Percentiles rank a stretch among this genome's conserved stretches.
These are phyloP conservation scores for Prunus mongolica DNA, from an alignment of 306 rosid genomes.

Conservation along the genomic window DNA sequence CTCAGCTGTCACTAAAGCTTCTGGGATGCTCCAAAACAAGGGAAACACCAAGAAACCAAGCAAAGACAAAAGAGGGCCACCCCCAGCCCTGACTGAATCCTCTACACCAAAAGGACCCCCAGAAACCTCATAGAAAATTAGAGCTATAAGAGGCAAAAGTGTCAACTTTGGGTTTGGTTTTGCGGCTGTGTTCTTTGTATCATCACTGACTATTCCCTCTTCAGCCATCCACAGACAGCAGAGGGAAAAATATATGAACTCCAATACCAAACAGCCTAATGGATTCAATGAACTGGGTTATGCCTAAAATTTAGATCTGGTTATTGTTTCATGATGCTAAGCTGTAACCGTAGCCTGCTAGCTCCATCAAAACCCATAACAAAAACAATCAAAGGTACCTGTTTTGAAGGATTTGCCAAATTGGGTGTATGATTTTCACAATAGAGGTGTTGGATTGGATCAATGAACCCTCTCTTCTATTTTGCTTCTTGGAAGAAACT, in stretches of 20 bases:
- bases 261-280: not conserved
- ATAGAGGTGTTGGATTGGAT: not conserved
- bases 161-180: slow-evolving; percentile 60
- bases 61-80: slow-evolving; percentile 74
- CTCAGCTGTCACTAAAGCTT: slow-evolving; percentile 86
- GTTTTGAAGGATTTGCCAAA: not conserved
- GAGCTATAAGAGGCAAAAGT: slow-evolving; percentile 72
- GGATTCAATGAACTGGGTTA: slow-evolving; percentile 9
- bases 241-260: not conserved
- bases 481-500: not conserved
- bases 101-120: slow-evolving; percentile 94
- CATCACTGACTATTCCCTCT: slow-evolving; percentile 40
- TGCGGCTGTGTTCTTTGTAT: slow-evolving; percentile 21
- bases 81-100: slow-evolving; percentile 75
- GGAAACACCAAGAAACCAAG: slow-evolving; percentile 79
- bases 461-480: not conserved
- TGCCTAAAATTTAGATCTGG: slow-evolving; percentile 8
- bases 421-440: not conserved
- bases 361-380: not conserved
- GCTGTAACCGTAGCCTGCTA: not conserved
- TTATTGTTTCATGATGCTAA: not conserved
- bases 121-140: slow-evolving; percentile 88
- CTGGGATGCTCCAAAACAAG: slow-evolving; percentile 81
- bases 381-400: slow-evolving; percentile 1
- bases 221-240: slow-evolving; percentile 38